Conservation (phyloP, 352 stramenopile genomes). For the Pythium aphanidermatum region DNA sequence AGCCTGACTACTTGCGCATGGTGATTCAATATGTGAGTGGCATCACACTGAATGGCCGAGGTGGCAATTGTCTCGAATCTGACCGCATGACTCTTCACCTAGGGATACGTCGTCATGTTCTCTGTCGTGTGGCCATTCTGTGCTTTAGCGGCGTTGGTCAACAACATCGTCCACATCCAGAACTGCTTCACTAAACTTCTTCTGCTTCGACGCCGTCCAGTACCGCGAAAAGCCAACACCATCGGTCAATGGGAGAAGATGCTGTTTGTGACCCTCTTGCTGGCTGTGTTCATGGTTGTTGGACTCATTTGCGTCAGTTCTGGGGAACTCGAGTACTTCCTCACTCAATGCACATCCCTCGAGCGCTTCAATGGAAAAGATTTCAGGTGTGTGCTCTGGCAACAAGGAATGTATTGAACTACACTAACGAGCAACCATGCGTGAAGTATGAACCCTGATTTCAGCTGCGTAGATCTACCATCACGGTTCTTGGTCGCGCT, state of each 20-base stretch:
- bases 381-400: slow-evolving; percentile 54
- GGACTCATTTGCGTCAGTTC: slow-evolving; percentile 82
- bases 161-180: slow-evolving; percentile 80
- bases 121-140: slow-evolving; percentile 86
- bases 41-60: too few relatives aligned
- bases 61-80: too few relatives aligned
- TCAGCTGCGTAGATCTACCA: slow-evolving; percentile 68
- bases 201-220: slow-evolving; percentile 53
- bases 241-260: slow-evolving; percentile 87
- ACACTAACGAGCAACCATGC: not conserved
- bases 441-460: slow-evolving; percentile 73
- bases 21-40: slow-evolving; percentile 82
- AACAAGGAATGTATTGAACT: slow-evolving; percentile 2
- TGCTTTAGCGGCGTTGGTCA: slow-evolving; percentile 62
- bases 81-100: not conserved
- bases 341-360: slow-evolving; percentile 60
- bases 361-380: slow-evolving; percentile 76
- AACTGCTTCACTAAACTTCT: slow-evolving; percentile 84
- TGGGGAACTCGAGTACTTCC: slow-evolving; percentile 79
- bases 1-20: slow-evolving; percentile 84
- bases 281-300: slow-evolving; percentile 79
- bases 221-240: slow-evolving; percentile 77
- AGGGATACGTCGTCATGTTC: slow-evolving; percentile 88
- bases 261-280: slow-evolving; percentile 75
- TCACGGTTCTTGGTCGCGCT: slow-evolving; percentile 77